Evolutionary conservation across 164 flowering plant genomes (phyloP).

Genomic region (Chimonanthus praecox): DNA sequence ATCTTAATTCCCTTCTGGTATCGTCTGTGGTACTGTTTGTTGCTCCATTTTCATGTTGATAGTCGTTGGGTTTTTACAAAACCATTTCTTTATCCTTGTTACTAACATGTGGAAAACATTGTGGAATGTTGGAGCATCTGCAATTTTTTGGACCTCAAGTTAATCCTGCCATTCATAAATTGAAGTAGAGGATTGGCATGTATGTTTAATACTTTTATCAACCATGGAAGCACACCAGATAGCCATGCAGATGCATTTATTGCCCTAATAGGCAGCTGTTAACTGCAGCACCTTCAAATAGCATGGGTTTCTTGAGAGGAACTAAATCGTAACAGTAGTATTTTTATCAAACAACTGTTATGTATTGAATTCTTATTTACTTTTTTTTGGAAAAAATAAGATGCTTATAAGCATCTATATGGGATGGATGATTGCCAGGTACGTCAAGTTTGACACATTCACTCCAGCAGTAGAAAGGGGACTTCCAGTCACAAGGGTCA

Average conservation of each 20-base stretch:
- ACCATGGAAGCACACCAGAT: neutral
- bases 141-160: neutral
- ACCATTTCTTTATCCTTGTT: neutral
- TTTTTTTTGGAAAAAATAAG: neutral
- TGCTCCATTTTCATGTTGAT: neutral
- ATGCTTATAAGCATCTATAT: neutral
- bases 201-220: no score
- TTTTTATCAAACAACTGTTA: neutral
- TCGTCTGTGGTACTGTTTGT: neutral
- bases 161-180: neutral
- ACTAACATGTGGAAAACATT: neutral
- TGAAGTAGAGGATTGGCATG: neutral
- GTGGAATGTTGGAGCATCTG: neutral
- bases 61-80: no score
- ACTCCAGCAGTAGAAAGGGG: constrained; percentile 93
- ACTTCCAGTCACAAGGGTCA: constrained; percentile 92
- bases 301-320: neutral
- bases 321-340: no score
- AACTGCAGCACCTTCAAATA: no score
- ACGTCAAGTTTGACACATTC: constrained; percentile 90
- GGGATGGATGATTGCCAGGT: constrained; percentile 51
- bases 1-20: neutral
- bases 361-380: neutral
- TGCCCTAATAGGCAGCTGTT: neutral
- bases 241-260: neutral